Base-by-base conservation (phyloP, 306 rosid species). In the Lupinus albus region DNA sequence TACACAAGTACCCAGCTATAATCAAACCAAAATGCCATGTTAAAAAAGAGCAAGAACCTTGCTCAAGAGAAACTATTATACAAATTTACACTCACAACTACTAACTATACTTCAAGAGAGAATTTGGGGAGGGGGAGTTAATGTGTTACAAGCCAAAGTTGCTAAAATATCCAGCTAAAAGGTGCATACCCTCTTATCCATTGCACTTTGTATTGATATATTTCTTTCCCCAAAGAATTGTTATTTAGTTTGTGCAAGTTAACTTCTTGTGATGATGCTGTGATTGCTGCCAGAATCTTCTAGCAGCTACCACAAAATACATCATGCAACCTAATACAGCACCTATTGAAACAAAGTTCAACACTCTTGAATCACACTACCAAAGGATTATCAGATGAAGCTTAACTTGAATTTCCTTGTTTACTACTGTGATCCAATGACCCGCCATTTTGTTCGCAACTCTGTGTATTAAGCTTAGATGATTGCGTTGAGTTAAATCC, bases 381-480 rank as follows among this genome's bases (percentile, higher is more conserved):
- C 50, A 48, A 67, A 42, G 10, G 57, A 52, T 61, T 50, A 76
- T 68, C 73, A 41, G 68, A 53, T 76, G 33, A 72, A 84, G 25
- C 60, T 71, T 75, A 75, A 74, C 62, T 70, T 62, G 75, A 62
- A 65, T 72, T 69, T 60, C 79, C 78, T 67, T 71, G 51, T 59
- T 76, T 83, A 38, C 61, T 61, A 9, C 80, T 72, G 47, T 75
- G 83, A 76, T 42, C 76, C 81, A 74, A 76, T 16, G 59, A 79
- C 54, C 74, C 83, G 3, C 94, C 91, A 70, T 88, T 93, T 84
- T 88, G 92, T 83, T 78, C 95, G 10, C 68, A 38, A 14, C 76
- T 38, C 28, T 78, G 70, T 11, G 1, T 39, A 28, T 39, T 78
- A 47, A 58, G 76, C 49, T 59, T 62, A 0, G 84, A 76, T 2